Conservation (phyloP, 345 rosid genomes). For the Salix arbutifolia region DNA sequence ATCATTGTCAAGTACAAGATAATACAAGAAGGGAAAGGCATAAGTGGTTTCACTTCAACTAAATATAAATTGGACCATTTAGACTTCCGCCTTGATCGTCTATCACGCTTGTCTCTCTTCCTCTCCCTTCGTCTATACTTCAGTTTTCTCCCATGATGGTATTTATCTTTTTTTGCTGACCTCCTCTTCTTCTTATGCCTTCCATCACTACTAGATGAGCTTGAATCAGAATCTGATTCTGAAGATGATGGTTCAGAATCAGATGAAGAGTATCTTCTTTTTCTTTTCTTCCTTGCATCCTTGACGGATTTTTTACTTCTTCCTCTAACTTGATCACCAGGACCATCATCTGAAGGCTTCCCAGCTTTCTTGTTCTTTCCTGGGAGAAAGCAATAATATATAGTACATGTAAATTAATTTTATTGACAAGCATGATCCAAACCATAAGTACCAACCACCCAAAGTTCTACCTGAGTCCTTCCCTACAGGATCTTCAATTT, state of each 20-base stretch:
- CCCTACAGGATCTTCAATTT: constrained; percentile 42
- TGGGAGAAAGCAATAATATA: constrained; percentile 29
- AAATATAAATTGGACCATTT: constrained; percentile 37
- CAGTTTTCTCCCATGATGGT: constrained; percentile 37
- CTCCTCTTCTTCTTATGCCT: constrained; percentile 65
- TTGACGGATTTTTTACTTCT: constrained; percentile 45
- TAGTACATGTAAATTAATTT: background rate
- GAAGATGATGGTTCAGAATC: constrained; percentile 31
- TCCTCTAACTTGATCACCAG: constrained; percentile 43
- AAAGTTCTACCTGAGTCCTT: constrained; percentile 49
- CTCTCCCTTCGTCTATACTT: constrained; percentile 42
- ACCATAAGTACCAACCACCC: background rate
- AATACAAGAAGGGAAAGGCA: background rate
- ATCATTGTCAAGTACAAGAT: background rate
- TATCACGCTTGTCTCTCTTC: constrained; percentile 41
- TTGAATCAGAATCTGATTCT: constrained; percentile 57
- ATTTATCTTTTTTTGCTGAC: constrained; percentile 46
- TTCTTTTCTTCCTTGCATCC: constrained; percentile 56
- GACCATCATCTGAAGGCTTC: constrained; percentile 49
- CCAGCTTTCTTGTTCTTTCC: constrained; percentile 56
- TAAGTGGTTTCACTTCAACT: constrained; percentile 8
- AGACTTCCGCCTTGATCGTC: constrained; percentile 42
- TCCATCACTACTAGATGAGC: constrained; percentile 71
- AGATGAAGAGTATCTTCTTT: constrained; percentile 55
- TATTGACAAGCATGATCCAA: background rate